Percentiles rank a stretch among this genome's conserved stretches.
These are phyloP conservation scores for Lodderomyces theae DNA, from an alignment of 1,139 yeast genomes.

Conservation along the genomic window DNA sequence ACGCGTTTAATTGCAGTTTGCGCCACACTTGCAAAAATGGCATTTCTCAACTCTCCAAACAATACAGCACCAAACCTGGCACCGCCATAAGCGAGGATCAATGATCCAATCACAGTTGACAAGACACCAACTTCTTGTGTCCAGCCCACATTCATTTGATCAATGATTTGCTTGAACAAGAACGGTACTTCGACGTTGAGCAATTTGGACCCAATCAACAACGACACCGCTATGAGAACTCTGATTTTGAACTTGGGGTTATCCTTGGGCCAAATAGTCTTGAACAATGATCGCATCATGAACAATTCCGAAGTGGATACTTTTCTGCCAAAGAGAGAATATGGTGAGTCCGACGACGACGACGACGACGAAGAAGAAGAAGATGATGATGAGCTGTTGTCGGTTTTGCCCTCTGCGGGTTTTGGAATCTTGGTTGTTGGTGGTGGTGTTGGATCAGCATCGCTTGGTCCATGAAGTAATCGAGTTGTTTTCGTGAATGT, in stretches of 20 bases:
- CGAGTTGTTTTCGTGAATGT: constrained; percentile 1
- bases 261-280: constrained; percentile 88
- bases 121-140: constrained; percentile 57
- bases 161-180: constrained; percentile 84
- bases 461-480: constrained; percentile 1
- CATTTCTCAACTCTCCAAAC: constrained; percentile 92
- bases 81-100: constrained; percentile 86
- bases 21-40: constrained; percentile 92
- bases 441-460: neutral
- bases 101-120: constrained; percentile 63
- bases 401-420: neutral
- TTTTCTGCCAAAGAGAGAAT: constrained; percentile 23
- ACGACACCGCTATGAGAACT: constrained; percentile 69
- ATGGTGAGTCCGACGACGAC: neutral
- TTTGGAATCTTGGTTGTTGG: neutral
- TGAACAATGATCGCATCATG: constrained; percentile 59
- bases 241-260: constrained; percentile 69
- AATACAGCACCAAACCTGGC: constrained; percentile 93
- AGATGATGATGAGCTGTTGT: no score
- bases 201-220: constrained; percentile 76
- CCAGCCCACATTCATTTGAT: constrained; percentile 93
- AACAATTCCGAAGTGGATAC: constrained; percentile 52
- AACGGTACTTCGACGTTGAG: constrained; percentile 95
- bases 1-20: constrained; percentile 92
- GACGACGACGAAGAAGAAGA: no score